A percentile compares a stretch with the other conserved stretches of the same genome.
Evolutionary conservation across 192 early-diverging fungal genomes (phyloP).

Genomic region (Thoreauomyces humboldtii): DNA sequence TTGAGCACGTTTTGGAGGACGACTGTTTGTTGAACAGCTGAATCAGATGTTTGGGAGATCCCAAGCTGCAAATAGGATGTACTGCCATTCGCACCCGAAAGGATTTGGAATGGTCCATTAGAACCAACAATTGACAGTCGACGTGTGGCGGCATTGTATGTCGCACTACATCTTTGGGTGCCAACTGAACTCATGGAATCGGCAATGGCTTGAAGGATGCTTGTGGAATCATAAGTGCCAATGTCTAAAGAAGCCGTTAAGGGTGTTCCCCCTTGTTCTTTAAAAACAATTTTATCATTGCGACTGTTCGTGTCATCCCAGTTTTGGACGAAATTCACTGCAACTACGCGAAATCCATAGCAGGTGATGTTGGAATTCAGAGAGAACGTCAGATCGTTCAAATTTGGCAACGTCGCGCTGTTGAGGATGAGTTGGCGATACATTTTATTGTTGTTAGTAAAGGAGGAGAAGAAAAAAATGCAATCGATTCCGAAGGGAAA

Average conservation of each 20-base stretch:
- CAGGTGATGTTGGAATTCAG: not conserved
- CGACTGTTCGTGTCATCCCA: not conserved
- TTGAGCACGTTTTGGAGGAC: no score
- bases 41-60: not conserved
- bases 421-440: not conserved
- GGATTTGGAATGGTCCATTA: not conserved
- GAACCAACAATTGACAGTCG: not conserved
- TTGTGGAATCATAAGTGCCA: not conserved
- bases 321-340: conserved; percentile 2
- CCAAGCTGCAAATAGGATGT: not conserved
- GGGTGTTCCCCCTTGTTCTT: not conserved
- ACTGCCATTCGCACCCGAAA: not conserved
- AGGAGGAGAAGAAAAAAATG: no score
- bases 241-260: not conserved
- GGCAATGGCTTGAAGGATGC: not conserved
- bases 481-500: no score
- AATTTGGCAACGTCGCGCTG: not conserved
- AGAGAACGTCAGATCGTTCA: not conserved
- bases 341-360: conserved; percentile 4
- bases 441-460: no score
- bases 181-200: not conserved
- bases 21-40: no score
- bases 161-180: not conserved
- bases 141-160: not conserved
- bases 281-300: not conserved